A percentile compares a stretch with the other conserved stretches of the same genome.
phyloP scores from a whole-genome alignment of 2,329 filamentous ascomycete species.

The Verticillium isaacii region DNA sequence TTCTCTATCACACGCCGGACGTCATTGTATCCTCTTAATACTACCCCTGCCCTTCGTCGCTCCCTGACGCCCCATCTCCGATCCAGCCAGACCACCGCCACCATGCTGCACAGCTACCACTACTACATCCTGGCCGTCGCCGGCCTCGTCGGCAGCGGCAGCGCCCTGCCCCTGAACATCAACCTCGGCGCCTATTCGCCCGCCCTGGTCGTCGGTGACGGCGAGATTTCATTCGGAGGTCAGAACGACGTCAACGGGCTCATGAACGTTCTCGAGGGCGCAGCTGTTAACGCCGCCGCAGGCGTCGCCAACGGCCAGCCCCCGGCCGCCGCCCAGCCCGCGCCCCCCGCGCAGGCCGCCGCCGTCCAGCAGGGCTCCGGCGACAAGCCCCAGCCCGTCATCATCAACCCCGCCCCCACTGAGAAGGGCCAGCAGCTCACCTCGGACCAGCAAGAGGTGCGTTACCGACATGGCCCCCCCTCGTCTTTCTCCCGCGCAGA shows the following conservation, averaged over 20 bases:
- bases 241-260: constrained; percentile 37
- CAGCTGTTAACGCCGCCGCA: constrained; percentile 33
- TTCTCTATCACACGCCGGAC: neutral
- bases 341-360: constrained; percentile 6
- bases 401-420: constrained; percentile 3
- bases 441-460: constrained; percentile 8
- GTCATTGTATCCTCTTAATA: neutral
- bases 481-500: neutral
- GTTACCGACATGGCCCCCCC: neutral
- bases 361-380: constrained; percentile 6
- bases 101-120: constrained; percentile 15
- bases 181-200: constrained; percentile 29
- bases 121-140: constrained; percentile 23
- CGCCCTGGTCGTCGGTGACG: constrained; percentile 30
- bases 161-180: constrained; percentile 26
- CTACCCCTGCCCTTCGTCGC: neutral
- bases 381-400: constrained; percentile 2
- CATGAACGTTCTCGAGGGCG: constrained; percentile 41
- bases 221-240: constrained; percentile 43
- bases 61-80: neutral
- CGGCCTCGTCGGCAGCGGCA: constrained; percentile 19
- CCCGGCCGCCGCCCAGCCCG: constrained; percentile 20
- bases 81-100: neutral
- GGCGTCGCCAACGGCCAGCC: constrained; percentile 19
- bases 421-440: neutral